phyloP scores from a whole-genome alignment of 345 rosid genomes.

The Salix arbutifolia region DNA sequence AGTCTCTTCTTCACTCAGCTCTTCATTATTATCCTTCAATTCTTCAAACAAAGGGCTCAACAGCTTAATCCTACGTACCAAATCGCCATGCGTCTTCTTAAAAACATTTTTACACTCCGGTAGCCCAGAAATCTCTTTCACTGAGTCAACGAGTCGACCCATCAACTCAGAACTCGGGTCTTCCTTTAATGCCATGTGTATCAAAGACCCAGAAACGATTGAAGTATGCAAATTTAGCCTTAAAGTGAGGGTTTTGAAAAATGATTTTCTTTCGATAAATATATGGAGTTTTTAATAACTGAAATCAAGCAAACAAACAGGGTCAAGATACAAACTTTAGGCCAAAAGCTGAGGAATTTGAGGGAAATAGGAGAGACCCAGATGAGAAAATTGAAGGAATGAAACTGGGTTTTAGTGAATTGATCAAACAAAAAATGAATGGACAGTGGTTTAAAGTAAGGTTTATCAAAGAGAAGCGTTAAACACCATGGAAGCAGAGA shows the following conservation, averaged over 20 bases:
- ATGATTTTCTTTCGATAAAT: background rate
- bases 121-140: conserved; percentile 63
- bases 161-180: conserved; percentile 37
- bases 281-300: background rate
- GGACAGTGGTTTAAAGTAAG: background rate
- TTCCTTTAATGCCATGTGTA: conserved; percentile 34
- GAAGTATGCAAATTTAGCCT: background rate
- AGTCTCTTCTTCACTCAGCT: conserved; percentile 38
- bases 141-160: conserved; percentile 46
- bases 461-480: background rate
- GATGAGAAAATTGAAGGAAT: conserved; percentile 3
- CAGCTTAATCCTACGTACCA: conserved; percentile 85
- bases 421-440: background rate
- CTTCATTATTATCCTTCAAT: conserved; percentile 45
- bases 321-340: background rate
- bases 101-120: conserved; percentile 52
- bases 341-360: background rate
- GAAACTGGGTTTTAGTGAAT: conserved; percentile 3
- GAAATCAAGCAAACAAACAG: background rate
- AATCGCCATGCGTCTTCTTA: conserved; percentile 69
- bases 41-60: conserved; percentile 95
- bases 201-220: background rate
- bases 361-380: conserved; percentile 15
- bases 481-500: conserved; percentile 5
- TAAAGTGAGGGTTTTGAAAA: background rate